Base-by-base conservation (phyloP, 2,329 filamentous ascomycete species). In the Purpureocillium takamizusanense region DNA sequence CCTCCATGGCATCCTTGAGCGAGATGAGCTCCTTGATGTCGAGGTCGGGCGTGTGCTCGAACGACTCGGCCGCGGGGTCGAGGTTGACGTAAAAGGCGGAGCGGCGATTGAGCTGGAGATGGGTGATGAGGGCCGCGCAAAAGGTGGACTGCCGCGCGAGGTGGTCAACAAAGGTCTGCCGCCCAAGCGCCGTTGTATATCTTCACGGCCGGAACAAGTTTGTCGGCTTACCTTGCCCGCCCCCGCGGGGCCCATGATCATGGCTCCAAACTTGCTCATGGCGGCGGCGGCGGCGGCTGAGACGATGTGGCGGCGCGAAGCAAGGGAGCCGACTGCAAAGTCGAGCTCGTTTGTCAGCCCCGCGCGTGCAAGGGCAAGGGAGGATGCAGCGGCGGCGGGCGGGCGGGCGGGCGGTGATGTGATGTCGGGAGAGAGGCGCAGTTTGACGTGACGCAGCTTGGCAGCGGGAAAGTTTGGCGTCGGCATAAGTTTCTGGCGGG, bases 21-120 rank as follows among this genome's bases (percentile, higher is more conserved):
- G 83, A 86, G 62, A 95, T 94, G 46, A 95, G 76, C 52, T 95
- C 88, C 61, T 88, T 90, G 70, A 95, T 95, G 63, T 95, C 89
- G 54, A 95, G 78, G 60, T 95, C 89, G 16, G 89, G 92, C 50
- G 86, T 73, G 65, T 95, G 94, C 54, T 83, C 81, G 62, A 98
- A 97, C 35, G 81, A 74, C 63, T 95, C 89, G 57, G 92, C 92
- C 40, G 92, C 92, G 7, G 92, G 92, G 61, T 98, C 92, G 54
- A 98, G 86, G 66, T 98, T 98, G 58, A 98, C 83, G 65, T 97
- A 98, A 73, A 94, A 95, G 62, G 85, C 86, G 36, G 88, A 94
- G n/a, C 89, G 85, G 40, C 86, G 85, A 62, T 86, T 89, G 57
- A 88, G 84, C 52, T 86, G 81, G 18, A 97, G 81, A 56, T 97